These are phyloP conservation scores for Sophora flavescens DNA, from an alignment of 306 rosid genomes.

Conservation along the genomic window DNA sequence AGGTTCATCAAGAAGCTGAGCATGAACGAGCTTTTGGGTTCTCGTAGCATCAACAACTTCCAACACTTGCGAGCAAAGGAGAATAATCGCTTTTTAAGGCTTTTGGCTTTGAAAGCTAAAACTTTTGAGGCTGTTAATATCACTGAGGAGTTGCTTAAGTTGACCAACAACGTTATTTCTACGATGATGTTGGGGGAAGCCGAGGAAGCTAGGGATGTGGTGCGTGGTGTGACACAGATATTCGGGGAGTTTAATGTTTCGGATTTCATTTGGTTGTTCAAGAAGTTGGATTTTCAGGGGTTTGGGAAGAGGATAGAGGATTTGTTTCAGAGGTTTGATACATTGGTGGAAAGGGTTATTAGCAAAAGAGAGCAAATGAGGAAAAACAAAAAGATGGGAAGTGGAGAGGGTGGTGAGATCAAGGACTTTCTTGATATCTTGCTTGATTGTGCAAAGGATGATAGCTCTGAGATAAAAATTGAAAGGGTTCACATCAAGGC, in stretches of 20 bases:
- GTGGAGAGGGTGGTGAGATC: not conserved
- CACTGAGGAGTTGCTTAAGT: constrained; percentile 38
- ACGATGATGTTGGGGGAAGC: constrained; percentile 52
- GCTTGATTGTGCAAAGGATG: constrained; percentile 14
- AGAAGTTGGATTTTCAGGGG: constrained; percentile 46
- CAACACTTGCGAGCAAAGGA: constrained; percentile 37
- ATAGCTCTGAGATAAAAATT: constrained; percentile 8
- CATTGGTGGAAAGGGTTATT: constrained; percentile 43
- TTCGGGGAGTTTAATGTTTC: constrained; percentile 52
- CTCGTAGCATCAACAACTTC: constrained; percentile 18
- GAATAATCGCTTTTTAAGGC: not conserved
- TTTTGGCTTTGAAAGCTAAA: constrained; percentile 26
- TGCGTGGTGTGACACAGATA: constrained; percentile 45
- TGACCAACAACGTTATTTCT: constrained; percentile 45
- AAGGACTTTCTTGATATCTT: constrained; percentile 16
- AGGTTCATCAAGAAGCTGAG: constrained; percentile 49
- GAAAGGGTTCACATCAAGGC: constrained; percentile 25
- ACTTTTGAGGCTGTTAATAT: constrained; percentile 36
- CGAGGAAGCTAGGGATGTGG: constrained; percentile 42
- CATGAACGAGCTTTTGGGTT: constrained; percentile 42
- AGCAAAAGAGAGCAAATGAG: constrained; percentile 28
- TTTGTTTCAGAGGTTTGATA: constrained; percentile 36
- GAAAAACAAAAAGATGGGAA: not conserved
- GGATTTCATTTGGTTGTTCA: constrained; percentile 50
- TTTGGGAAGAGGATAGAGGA: constrained; percentile 51